Conservation (phyloP, 352 stramenopile species). For the Phytophthora brassicae region DNA sequence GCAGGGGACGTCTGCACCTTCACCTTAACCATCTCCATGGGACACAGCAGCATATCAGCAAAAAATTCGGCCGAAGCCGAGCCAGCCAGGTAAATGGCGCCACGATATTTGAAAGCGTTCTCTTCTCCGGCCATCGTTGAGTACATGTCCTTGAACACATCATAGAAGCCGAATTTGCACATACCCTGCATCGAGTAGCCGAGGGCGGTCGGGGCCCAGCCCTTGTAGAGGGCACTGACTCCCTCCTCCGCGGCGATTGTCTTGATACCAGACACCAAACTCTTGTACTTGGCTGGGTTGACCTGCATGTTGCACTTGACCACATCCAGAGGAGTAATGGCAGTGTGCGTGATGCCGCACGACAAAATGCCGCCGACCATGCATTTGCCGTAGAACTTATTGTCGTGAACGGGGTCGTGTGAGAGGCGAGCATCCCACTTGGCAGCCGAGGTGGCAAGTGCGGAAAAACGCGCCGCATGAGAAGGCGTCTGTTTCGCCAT, state of each 20-base stretch:
- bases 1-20: conserved; percentile 91
- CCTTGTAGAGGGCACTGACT: conserved; percentile 83
- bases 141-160: conserved; percentile 96
- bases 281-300: conserved; percentile 84
- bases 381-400: conserved; percentile 93
- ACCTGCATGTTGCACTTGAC: conserved; percentile 97
- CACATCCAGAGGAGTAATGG: conserved; percentile 92
- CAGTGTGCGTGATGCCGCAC: conserved; percentile 92
- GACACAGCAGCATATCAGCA: conserved; percentile 91
- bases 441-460: conserved; percentile 73
- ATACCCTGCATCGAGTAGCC: conserved; percentile 91
- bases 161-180: conserved; percentile 95
- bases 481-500: not conserved
- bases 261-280: conserved; percentile 80
- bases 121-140: conserved; percentile 89
- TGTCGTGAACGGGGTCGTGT: conserved; percentile 84
- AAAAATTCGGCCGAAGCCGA: conserved; percentile 95
- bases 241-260: conserved; percentile 89
- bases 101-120: conserved; percentile 93
- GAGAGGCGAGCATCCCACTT: conserved; percentile 83
- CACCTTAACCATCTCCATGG: conserved; percentile 96
- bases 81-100: conserved; percentile 90
- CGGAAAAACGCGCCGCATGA: conserved; percentile 3
- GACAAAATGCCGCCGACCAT: conserved; percentile 92
- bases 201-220: conserved; percentile 90